These are phyloP conservation scores for Purpureocillium lavendulum DNA, from an alignment of 2,329 filamentous ascomycete species.

Conservation along the genomic window DNA sequence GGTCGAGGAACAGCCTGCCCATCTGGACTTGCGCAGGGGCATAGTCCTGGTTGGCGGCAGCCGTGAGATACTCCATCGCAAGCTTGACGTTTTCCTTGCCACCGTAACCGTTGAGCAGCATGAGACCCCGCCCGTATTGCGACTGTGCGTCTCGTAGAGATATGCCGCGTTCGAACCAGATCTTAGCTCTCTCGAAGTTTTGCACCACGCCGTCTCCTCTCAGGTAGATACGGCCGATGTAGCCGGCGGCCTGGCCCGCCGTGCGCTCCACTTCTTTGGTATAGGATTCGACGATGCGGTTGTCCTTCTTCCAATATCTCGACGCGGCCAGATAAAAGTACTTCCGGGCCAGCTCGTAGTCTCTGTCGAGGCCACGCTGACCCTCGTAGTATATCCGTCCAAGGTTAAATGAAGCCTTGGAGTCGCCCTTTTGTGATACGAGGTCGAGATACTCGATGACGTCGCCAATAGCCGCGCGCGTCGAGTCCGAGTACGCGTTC, in stretches of 20 bases:
- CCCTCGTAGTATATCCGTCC: slow-evolving; percentile 87
- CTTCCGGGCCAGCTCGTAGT: slow-evolving; percentile 64
- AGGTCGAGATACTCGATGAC: slow-evolving; percentile 90
- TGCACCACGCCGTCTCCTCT: slow-evolving; percentile 78
- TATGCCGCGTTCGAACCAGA: slow-evolving; percentile 78
- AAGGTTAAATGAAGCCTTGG: slow-evolving; percentile 78
- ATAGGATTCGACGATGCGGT: slow-evolving; percentile 62
- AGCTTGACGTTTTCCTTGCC: slow-evolving; percentile 59
- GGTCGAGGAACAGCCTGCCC: slow-evolving; percentile 77
- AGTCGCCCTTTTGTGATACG: slow-evolving; percentile 82
- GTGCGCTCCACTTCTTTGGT: slow-evolving; percentile 66
- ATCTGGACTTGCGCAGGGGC: slow-evolving; percentile 75
- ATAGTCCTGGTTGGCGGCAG: slow-evolving; percentile 74
- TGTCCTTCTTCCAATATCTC: slow-evolving; percentile 74
- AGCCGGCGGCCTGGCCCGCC: slow-evolving; percentile 77
- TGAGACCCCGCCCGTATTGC: slow-evolving; percentile 75
- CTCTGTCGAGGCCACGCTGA: slow-evolving; percentile 62
- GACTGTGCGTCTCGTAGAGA: slow-evolving; percentile 71
- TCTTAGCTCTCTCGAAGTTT: slow-evolving; percentile 65
- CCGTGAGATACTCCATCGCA: slow-evolving; percentile 69
- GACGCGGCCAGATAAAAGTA: slow-evolving; percentile 76
- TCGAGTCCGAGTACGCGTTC: slow-evolving; percentile 60
- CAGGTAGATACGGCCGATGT: slow-evolving; percentile 81
- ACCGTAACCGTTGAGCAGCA: slow-evolving; percentile 74
- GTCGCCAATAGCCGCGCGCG: slow-evolving; percentile 82